Evolutionary conservation across 345 rosid species (phyloP).

Genomic region (Boechera divaricarpa): DNA sequence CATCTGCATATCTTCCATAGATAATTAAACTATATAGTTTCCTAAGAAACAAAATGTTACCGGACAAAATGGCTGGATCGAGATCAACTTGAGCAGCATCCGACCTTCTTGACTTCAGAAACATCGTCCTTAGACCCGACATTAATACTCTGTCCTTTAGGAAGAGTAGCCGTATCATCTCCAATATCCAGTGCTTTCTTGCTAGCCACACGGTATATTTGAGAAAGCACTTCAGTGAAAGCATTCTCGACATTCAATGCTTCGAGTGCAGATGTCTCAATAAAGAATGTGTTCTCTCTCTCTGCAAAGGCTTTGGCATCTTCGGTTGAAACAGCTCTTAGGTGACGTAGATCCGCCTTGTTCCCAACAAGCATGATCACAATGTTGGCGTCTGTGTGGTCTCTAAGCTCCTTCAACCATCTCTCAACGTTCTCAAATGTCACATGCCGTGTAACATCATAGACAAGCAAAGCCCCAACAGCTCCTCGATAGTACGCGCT

Average conservation of each 20-base stretch:
- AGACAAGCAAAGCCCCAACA: conserved; percentile 85
- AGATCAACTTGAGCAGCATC: conserved; percentile 61
- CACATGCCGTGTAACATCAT: conserved; percentile 80
- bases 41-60: conserved; percentile 29
- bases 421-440: conserved; percentile 89
- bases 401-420: conserved; percentile 91
- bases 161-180: conserved; percentile 67
- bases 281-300: conserved; percentile 73
- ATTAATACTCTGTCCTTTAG: conserved; percentile 71
- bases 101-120: conserved; percentile 71
- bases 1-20: conserved; percentile 25
- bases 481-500: conserved; percentile 95
- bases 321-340: conserved; percentile 78
- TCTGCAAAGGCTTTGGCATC: conserved; percentile 76
- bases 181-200: conserved; percentile 69
- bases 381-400: conserved; percentile 80
- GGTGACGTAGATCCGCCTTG: conserved; percentile 83
- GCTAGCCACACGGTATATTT: conserved; percentile 77
- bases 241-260: conserved; percentile 83
- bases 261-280: conserved; percentile 94
- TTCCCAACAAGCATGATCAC: conserved; percentile 92
- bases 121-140: conserved; percentile 74
- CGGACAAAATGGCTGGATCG: background rate
- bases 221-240: conserved; percentile 78
- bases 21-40: conserved; percentile 16